Evolutionary conservation across 805 yeast genomes (phyloP).

Genomic region (Wickerhamomyces sydowiorum): DNA sequence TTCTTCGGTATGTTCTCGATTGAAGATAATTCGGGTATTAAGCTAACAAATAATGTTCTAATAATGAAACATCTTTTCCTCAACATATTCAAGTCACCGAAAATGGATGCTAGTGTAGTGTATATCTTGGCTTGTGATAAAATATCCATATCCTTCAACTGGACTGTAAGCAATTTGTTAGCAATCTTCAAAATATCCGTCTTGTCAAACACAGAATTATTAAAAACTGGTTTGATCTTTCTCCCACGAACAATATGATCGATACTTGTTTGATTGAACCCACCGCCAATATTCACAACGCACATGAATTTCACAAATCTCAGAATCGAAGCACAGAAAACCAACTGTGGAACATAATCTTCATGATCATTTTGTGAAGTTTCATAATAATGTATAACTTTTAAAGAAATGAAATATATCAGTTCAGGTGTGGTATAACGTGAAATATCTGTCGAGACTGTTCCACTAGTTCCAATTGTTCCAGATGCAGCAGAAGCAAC

Average conservation of each 20-base stretch:
- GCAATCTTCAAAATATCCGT: slow-evolving; percentile 44
- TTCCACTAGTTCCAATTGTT: not conserved
- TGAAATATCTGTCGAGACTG: not conserved
- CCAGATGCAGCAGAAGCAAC: not conserved
- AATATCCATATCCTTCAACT: slow-evolving; percentile 38
- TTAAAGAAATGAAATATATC: slow-evolving; percentile 31
- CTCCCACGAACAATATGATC: slow-evolving; percentile 39
- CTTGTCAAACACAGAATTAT: slow-evolving; percentile 22
- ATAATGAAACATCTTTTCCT: slow-evolving; percentile 70
- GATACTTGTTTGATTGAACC: slow-evolving; percentile 36
- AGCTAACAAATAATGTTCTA: slow-evolving; percentile 52
- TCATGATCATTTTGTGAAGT: slow-evolving; percentile 51
- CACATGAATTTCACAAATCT: slow-evolving; percentile 61
- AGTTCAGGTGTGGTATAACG: slow-evolving; percentile 27
- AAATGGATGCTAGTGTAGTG: slow-evolving; percentile 59
- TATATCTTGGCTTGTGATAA: slow-evolving; percentile 57
- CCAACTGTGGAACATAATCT: slow-evolving; percentile 78
- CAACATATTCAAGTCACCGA: slow-evolving; percentile 49
- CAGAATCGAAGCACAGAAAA: slow-evolving; percentile 65
- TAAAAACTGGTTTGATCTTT: slow-evolving; percentile 12
- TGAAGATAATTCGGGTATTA: slow-evolving; percentile 35
- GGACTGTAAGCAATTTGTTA: slow-evolving; percentile 39
- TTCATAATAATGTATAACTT: slow-evolving; percentile 38
- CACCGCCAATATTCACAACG: slow-evolving; percentile 41
- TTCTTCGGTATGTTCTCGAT: slow-evolving; percentile 3